Evolutionary conservation across 345 rosid genomes (phyloP).

Genomic region (Syzygium aromaticum): DNA sequence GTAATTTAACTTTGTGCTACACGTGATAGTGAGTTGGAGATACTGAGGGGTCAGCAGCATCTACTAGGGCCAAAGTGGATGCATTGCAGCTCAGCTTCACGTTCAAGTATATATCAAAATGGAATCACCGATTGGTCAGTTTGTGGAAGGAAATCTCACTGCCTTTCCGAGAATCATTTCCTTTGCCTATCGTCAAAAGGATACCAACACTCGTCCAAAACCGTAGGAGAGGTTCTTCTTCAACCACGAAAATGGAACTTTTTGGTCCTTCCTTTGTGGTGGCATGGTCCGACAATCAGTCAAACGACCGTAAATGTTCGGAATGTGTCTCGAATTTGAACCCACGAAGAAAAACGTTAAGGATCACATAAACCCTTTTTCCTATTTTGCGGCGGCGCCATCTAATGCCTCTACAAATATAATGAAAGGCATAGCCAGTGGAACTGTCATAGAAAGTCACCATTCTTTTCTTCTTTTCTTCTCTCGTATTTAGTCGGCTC

Average conservation of each 20-base stretch:
- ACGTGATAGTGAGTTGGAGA: not conserved
- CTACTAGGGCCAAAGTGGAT: not conserved
- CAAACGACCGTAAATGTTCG: fast-evolving
- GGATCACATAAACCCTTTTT: not conserved
- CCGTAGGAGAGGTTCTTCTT: not conserved
- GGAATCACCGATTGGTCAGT: not conserved
- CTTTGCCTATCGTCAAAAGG: not conserved
- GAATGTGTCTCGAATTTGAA: not conserved
- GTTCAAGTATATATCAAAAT: not conserved
- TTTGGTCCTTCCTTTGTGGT: not conserved
- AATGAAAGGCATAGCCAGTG: not conserved
- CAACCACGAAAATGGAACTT: not conserved
- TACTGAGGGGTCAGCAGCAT: not conserved
- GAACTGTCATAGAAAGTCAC: not conserved
- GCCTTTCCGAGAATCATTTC: not conserved
- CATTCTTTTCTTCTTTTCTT: not conserved
- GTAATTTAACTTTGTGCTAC: not conserved
- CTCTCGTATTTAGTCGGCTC: not conserved
- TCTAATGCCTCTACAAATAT: not conserved
- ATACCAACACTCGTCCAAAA: not conserved
- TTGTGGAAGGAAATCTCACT: not conserved
- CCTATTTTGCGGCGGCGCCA: not conserved
- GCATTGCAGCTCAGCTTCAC: not conserved
- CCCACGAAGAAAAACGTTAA: not conserved
- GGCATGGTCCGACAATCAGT: not conserved